Evolutionary conservation across 140 eudicot species (phyloP), one percentile per base, ranked within the genome.

Genomic region (Flaveria floridana): DNA sequence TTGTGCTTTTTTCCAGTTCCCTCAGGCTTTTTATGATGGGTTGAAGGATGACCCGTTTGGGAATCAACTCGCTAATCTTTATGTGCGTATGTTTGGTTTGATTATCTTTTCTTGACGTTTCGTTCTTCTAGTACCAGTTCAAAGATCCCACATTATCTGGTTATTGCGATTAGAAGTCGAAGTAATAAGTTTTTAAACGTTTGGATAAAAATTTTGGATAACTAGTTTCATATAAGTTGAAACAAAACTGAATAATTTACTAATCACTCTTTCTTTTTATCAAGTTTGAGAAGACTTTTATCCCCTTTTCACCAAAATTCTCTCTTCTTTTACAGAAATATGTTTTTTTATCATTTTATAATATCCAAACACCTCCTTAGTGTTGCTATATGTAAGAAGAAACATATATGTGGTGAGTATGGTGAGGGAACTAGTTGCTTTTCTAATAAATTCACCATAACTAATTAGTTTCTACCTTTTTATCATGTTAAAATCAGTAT

Each of bases 1-100:
- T 1, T 55, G 65, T 6, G 95, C 19, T 37, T 88, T 68, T 56
- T 66, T 71, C 11, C 90, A 88, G 61, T 88, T 76, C 28, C 88
- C 90, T 11, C 95, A 88, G 63, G 47, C 48, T 13, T 88, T 88
- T 59, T 85, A 88, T 26, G 84, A 85, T 6, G 81, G 82, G 69
- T 26, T 84, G n/a, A 82, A 83, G 64, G 87, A 85, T 61, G 95
- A 88, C 56, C 95, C 95, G 13, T 88, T 68, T 56, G 95, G 90
- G 44, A 83, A 74, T 73, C 95, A 83, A 48, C 13, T 83, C 28
- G 74, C 74, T 13, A 25, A 78, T 30, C 3, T 84, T 8, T 75
- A 15, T 53, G 84, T 80, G 30, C 16, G 84, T 75, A 12, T 62
- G 13, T 48, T 21, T 57, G 15, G 21, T 79, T 13, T 1, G 15